Conservation (phyloP, 2,329 filamentous ascomycete genomes). For the Massarina eburnea region DNA sequence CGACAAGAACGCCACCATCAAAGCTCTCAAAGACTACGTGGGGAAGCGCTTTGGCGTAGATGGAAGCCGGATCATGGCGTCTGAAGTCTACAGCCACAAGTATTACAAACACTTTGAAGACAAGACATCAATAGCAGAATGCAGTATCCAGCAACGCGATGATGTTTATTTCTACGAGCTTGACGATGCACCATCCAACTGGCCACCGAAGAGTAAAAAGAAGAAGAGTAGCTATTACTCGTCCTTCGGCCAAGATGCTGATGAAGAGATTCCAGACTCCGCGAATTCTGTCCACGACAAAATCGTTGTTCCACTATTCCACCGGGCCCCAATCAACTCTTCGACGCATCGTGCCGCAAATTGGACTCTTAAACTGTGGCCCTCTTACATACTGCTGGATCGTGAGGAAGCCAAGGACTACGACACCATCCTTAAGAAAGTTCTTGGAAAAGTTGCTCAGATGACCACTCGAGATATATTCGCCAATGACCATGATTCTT, state of each 20-base stretch:
- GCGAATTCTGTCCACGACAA: slow-evolving; percentile 65
- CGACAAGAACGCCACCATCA: slow-evolving; percentile 72
- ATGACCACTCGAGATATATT: slow-evolving; percentile 73
- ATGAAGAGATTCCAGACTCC: slow-evolving; percentile 55
- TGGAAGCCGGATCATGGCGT: slow-evolving; percentile 69
- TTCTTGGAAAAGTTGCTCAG: slow-evolving; percentile 73
- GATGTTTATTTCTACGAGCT: slow-evolving; percentile 76
- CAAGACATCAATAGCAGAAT: slow-evolving; percentile 63
- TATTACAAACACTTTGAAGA: slow-evolving; percentile 89
- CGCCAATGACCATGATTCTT: slow-evolving; percentile 51
- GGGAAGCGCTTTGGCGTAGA: slow-evolving; percentile 57
- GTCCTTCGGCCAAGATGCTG: slow-evolving; percentile 43
- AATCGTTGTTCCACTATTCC: slow-evolving; percentile 71
- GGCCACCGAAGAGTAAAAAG: slow-evolving; percentile 58
- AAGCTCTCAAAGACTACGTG: slow-evolving; percentile 65
- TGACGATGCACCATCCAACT: slow-evolving; percentile 77
- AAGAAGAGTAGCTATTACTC: slow-evolving; percentile 44
- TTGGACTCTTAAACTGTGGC: slow-evolving; percentile 45
- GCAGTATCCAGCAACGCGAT: slow-evolving; percentile 63
- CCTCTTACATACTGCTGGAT: slow-evolving; percentile 74
- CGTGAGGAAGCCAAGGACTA: slow-evolving; percentile 70
- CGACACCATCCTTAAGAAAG: slow-evolving; percentile 75
- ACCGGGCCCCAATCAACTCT: slow-evolving; percentile 52
- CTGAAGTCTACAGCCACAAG: slow-evolving; percentile 78
- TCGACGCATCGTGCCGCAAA: slow-evolving; percentile 29